Evolutionary conservation across 78 protist genomes (phyloP), one percentile per base, ranked within the genome.

Genomic region (Dictyostelium intermedium): DNA sequence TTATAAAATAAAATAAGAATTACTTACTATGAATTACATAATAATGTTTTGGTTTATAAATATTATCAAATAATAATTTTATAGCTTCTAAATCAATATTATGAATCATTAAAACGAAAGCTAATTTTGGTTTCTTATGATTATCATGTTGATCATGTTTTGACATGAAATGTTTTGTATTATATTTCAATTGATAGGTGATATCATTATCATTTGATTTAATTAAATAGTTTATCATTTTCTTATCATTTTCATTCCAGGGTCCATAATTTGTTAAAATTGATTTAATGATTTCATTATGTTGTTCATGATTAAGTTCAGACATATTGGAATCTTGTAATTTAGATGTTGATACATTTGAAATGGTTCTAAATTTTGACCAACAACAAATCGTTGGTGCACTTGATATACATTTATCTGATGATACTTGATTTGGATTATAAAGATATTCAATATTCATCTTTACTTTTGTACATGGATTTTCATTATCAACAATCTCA

Each of bases 41-140:
- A 56, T 85, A 85, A 74, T 85, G 91, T 25, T 76, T 85, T 4
- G 83, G 60, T 35, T 41, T 72, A 53, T 85, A 85, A 14, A 85
- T 39, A 20, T 45, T 23, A 23, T 32, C 35, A 47, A 85, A 74
- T 56, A 85, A 25, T n/a, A n/a, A 10, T 74, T 85, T 18, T 4
- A 85, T 13, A 11, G 70, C 14, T 32, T 61, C 53, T 4, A 74
- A 35, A 35, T 72, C 56, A 37, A 74, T 27, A 8, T 74, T 47
- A 14, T 43, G 72, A n/a, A 85, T 10, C 37, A 85, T 23, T 16
- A 85, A 35, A 2, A 69, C 43, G 37, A 85, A 85, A 5, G 91
- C 91, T 37, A 85, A 74, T 18, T 50, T 43, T 35, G 91, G 37
- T 83, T n/a, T 39, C 1, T 50, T 61, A 9, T 16, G 34, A 20